A percentile compares a stretch with the other conserved stretches of the same genome.
phyloP scores from a whole-genome alignment of 331 rosid genomes.

The Quercus phellos region DNA sequence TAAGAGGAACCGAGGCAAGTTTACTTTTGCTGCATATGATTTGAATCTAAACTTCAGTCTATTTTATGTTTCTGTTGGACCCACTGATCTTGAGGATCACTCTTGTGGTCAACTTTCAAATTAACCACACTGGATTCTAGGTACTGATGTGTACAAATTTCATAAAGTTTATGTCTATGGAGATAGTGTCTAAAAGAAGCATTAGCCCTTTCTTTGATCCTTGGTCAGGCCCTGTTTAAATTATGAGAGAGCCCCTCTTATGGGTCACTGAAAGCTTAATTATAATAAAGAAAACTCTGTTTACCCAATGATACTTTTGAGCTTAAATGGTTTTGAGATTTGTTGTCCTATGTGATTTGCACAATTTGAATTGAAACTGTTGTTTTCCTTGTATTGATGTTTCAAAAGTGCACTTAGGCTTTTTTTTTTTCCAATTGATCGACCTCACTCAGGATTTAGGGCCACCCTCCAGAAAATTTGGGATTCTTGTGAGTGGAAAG shows the following conservation, averaged over 20 bases:
- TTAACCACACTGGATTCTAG: background rate
- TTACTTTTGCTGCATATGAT: constrained; percentile 9
- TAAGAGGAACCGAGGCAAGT: constrained; percentile 64
- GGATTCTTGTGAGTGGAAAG: background rate
- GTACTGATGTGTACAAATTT: background rate
- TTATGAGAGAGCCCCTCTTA: background rate
- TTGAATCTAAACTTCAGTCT: background rate
- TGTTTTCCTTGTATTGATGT: background rate
- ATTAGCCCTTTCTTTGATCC: background rate
- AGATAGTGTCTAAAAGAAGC: background rate
- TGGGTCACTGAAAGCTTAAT: background rate
- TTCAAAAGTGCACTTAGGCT: background rate
- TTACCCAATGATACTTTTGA: background rate
- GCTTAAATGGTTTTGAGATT: background rate
- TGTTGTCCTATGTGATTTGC: background rate
- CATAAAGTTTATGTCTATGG: too few relatives aligned
- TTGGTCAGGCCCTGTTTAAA: background rate
- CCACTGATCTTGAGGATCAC: background rate
- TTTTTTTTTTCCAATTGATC: background rate
- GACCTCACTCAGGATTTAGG: background rate
- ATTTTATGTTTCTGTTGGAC: background rate
- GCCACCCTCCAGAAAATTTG: background rate
- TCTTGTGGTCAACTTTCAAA: background rate
- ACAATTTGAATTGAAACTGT: background rate
- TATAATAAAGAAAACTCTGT: background rate